These are phyloP conservation scores for Leishmania guyanensis DNA, from an alignment of 208 protist species.

Conservation along the genomic window DNA sequence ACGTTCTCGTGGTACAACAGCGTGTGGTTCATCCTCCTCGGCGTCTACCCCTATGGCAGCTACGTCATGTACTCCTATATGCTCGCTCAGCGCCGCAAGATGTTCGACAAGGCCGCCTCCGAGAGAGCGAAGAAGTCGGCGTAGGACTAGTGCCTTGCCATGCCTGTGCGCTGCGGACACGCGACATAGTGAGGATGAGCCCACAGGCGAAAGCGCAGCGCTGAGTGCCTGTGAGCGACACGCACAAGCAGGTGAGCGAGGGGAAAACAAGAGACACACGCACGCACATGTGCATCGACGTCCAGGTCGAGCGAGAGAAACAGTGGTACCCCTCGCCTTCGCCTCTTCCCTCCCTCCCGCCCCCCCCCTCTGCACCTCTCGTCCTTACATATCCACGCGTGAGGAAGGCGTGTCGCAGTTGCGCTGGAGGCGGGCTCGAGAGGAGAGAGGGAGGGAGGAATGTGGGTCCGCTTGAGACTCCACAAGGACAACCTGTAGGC, in stretches of 20 bases:
- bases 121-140: conserved; percentile 29
- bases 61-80: conserved; percentile 93
- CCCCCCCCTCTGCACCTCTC: background rate
- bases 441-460: background rate
- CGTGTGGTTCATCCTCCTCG: conserved; percentile 72
- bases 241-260: background rate
- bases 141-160: background rate
- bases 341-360: background rate
- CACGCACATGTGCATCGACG: no score
- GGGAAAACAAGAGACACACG: background rate
- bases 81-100: conserved; percentile 84
- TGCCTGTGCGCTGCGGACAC: background rate
- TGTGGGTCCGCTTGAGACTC: background rate
- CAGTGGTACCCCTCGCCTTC: no score
- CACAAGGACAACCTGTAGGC: background rate
- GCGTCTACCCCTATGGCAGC: conserved; percentile 77
- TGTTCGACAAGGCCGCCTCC: conserved; percentile 31
- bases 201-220: background rate
- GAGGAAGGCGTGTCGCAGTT: background rate
- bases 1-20: conserved; percentile 80
- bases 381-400: background rate
- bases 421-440: background rate
- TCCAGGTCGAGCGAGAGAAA: no score
- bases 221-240: background rate
- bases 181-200: background rate